Conservation (phyloP, 2,329 filamentous ascomycete species). For the Penicillium concentricum region DNA sequence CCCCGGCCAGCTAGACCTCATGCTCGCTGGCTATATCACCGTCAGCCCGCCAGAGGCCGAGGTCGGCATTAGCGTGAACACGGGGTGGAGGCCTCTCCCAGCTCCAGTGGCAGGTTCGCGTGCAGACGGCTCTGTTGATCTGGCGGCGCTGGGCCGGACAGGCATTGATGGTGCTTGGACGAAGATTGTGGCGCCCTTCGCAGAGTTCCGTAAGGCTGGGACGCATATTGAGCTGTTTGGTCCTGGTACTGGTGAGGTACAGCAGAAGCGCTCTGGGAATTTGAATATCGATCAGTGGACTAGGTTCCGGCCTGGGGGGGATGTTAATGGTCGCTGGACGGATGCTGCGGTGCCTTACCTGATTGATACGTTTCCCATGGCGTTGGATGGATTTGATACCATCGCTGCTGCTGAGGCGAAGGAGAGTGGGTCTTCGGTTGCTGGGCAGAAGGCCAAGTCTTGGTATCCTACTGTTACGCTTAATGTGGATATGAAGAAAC, state of each 20-base stretch:
- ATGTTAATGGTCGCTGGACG: conserved; percentile 55
- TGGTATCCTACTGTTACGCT: conserved; percentile 78
- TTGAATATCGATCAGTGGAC: conserved; percentile 64
- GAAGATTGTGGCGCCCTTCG: conserved; percentile 27
- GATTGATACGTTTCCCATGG: conserved; percentile 66
- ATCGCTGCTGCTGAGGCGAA: conserved; percentile 33
- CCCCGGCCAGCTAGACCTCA: conserved; percentile 50
- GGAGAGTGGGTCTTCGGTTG: conserved; percentile 20
- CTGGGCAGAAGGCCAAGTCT: conserved; percentile 44
- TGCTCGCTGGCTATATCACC: conserved; percentile 64
- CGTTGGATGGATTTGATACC: conserved; percentile 54
- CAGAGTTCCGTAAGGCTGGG: conserved; percentile 49
- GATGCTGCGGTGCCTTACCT: conserved; percentile 64
- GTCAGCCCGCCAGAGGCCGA: conserved; percentile 60
- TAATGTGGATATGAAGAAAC: conserved; percentile 75
- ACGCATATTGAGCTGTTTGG: conserved; percentile 52
- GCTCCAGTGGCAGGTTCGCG: conserved; percentile 40
- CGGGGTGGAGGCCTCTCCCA: conserved; percentile 54
- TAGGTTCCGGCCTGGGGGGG: conserved; percentile 55
- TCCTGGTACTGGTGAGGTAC: conserved; percentile 26
- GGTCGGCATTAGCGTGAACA: conserved; percentile 56
- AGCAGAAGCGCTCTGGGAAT: conserved; percentile 14
- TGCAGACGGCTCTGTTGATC: conserved; percentile 30
- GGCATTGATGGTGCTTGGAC: conserved; percentile 31
- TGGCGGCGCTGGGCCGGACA: conserved; percentile 17